Base-by-base conservation (phyloP, 371 early-diverging fungal species). In the Apophysomyces trapeziformis region DNA sequence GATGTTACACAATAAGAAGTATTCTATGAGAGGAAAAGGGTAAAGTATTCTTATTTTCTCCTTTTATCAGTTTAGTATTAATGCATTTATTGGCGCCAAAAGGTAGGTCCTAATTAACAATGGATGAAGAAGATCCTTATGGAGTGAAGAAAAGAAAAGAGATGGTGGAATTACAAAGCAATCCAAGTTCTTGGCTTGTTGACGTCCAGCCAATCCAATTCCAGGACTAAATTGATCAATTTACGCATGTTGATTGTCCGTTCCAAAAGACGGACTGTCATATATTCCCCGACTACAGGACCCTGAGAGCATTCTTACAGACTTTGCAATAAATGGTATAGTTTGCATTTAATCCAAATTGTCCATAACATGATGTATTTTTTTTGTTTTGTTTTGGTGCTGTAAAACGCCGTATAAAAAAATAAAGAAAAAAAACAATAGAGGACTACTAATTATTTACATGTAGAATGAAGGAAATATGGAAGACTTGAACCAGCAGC, bases 211-310 rank as follows among this genome's bases (percentile, higher is more conserved):
- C 54, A 50, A 50, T 50, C 54, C 54, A 26, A 21, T 50, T 50
- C 21, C 54, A 21, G 9, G 18, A 50, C 16, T 50, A 50, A 50
- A 50, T 50, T 50, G 54, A 21, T 8, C 21, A 50, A 50, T 50
- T 50, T 50, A 50, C 54, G 21, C 54, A 50, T 16, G 21, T 50
- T 50, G 54, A 50, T 50, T 50, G 54, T 50, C 54, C 9, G 54
- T 50, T 9, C 54, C 54, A 50, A 50, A 50, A 18, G 54, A 26
- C 54, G 54, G 54, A 50, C 54, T 50, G 54, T 50, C 54, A 50
- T 26, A 18, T 50, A 21, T 50, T 21, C 46, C 21, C 54, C 16
- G 54, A 50, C 16, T 9, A 50, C 9, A 50, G 54, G 21, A 50
- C 54, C 54, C 54, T 50, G 54, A 50, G 35, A 32, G 13, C 14